These are phyloP conservation scores for Saccharomyces pastorianus DNA, from an alignment of 1,139 yeast genomes.

Conservation along the genomic window DNA sequence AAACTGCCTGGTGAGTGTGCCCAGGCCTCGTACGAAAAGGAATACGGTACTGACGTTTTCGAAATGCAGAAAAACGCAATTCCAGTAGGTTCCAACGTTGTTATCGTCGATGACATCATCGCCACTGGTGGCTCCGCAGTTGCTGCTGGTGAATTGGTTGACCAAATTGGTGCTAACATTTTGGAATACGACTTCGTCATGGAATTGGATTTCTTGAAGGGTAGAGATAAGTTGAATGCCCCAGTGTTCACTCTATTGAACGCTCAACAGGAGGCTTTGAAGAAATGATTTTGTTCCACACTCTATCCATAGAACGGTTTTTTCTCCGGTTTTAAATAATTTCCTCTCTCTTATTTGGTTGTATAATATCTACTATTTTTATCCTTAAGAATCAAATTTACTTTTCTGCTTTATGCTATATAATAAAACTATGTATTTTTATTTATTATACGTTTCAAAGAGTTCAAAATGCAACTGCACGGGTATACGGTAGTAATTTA, in stretches of 20 bases:
- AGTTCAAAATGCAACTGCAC: neutral
- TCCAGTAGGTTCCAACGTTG: constrained; percentile 69
- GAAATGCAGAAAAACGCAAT: constrained; percentile 83
- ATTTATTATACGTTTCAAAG: neutral
- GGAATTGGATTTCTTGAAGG: constrained; percentile 92
- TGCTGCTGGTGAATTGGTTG: constrained; percentile 85
- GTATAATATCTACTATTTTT: neutral
- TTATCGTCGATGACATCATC: constrained; percentile 89
- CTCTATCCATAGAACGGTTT: neutral
- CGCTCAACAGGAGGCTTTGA: constrained; percentile 44
- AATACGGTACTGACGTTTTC: constrained; percentile 83
- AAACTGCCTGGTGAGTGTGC: constrained; percentile 83
- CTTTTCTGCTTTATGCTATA: neutral
- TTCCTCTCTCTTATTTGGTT: neutral
- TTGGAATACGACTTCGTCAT: constrained; percentile 78
- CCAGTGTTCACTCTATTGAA: constrained; percentile 81
- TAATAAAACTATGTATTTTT: neutral
- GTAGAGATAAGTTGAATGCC: constrained; percentile 78
- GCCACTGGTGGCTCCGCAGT: constrained; percentile 97
- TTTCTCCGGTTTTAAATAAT: neutral
- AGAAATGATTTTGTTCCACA: neutral
- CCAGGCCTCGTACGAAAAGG: constrained; percentile 73
- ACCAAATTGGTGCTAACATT: constrained; percentile 57
- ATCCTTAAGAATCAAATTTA: neutral
- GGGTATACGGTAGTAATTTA: neutral